These are phyloP conservation scores for Torulaspora indica DNA, from an alignment of 805 yeast species.

Conservation along the genomic window DNA sequence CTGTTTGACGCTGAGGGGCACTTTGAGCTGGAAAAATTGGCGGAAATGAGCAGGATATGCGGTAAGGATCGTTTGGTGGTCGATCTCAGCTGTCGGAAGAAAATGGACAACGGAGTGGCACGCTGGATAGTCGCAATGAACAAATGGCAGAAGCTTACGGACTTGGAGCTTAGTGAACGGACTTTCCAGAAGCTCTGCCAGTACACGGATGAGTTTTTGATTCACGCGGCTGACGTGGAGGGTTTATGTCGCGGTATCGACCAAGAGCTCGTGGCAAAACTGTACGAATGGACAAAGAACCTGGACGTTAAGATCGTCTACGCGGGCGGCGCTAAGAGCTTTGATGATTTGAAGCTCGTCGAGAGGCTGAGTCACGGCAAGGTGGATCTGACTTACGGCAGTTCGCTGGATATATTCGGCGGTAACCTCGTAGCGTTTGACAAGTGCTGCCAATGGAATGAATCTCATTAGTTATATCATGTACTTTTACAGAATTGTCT, in stretches of 20 bases:
- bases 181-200: conserved; percentile 51
- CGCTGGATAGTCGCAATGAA: conserved; percentile 95
- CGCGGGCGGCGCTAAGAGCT: conserved; percentile 91
- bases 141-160: conserved; percentile 91
- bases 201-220: conserved; percentile 80
- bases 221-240: conserved; percentile 98
- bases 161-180: conserved; percentile 48
- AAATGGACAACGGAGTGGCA: conserved; percentile 15
- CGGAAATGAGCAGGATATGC: conserved; percentile 46
- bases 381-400: conserved; percentile 90
- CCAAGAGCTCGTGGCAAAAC: conserved; percentile 59
- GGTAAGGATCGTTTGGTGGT: conserved; percentile 71
- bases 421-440: conserved; percentile 72
- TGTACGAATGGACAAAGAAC: conserved; percentile 67
- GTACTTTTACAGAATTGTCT: not conserved
- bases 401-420: conserved; percentile 92
- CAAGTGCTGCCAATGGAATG: conserved; percentile 76
- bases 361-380: conserved; percentile 64
- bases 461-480: conserved; percentile 12
- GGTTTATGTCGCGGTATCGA: conserved; percentile 94
- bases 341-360: conserved; percentile 66
- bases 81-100: conserved; percentile 77
- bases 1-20: conserved; percentile 53
- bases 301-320: conserved; percentile 69
- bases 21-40: conserved; percentile 49